Evolutionary conservation across 345 rosid genomes (phyloP).

Genomic region (Pelargonium nanum): DNA sequence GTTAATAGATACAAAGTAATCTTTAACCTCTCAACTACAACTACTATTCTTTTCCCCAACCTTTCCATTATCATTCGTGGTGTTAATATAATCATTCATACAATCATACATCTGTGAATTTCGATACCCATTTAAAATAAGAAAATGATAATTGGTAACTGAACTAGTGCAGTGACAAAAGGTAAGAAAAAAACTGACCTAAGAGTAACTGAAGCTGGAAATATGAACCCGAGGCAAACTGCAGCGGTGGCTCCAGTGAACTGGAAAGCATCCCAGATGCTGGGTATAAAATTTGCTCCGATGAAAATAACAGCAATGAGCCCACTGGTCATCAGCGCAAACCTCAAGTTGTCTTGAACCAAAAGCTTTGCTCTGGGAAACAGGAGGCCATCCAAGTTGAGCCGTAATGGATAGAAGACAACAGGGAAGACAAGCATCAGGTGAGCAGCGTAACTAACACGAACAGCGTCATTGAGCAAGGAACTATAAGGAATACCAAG

Average conservation of each 20-base stretch:
- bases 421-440: conserved; percentile 93
- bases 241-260: conserved; percentile 94
- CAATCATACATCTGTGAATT: no score
- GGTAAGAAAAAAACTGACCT: conserved; percentile 31
- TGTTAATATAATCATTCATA: no score
- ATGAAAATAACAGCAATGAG: conserved; percentile 52
- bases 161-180: not conserved
- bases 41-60: no score
- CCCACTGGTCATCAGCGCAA: conserved; percentile 45
- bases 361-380: conserved; percentile 63
- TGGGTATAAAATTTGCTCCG: conserved; percentile 86
- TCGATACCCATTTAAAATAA: not conserved
- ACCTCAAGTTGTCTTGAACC: conserved; percentile 48
- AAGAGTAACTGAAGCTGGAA: conserved; percentile 76
- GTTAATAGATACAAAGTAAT: no score
- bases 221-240: conserved; percentile 88
- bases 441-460: conserved; percentile 78
- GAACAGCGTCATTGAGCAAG: conserved; percentile 63
- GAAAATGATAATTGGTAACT: not conserved
- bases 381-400: conserved; percentile 76
- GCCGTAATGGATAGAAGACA: conserved; percentile 68
- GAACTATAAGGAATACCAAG: conserved; percentile 72
- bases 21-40: no score
- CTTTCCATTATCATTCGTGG: no score
- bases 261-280: conserved; percentile 97